Evolutionary conservation across 2,329 filamentous ascomycete species (phyloP), one percentile per base, ranked within the genome.

Genomic region (Penicillium sp.): DNA sequence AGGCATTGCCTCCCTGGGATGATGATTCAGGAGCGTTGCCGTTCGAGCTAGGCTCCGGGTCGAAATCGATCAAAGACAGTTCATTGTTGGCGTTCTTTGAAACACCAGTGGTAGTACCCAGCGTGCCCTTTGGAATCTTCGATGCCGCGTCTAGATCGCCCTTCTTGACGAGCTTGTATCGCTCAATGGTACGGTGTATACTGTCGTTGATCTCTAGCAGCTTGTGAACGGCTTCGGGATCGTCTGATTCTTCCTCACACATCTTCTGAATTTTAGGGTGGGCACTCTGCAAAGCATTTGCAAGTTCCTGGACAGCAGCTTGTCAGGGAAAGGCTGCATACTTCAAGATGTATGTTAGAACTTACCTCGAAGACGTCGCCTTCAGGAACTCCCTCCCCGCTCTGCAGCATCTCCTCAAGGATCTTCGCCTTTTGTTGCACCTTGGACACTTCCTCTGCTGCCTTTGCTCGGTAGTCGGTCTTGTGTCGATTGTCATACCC

Each of bases 251-350:
- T 67, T 98, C 93, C 67, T 97, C 91, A 60, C 91, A 97, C 91
- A 98, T 98, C 70, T 88, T 96, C 64, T 97, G 91, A 51, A 98
- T 97, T 72, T 98, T 98, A 7, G 93, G 93, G 58, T 98, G 93
- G 2, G 93, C 93, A 60, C 86, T 96, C 64, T 88, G 87, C 31
- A 98, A 75, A 7, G 93, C 83, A 50, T 86, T 84, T 4, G 90
- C 90, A 38, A 98, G 77, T 73, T 98, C 93, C 74, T 90, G 42
- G 46, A 36, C 44, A 13, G 40, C 19, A 50, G 45, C 33, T n/a
- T n/a, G n/a, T n/a, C n/a, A n/a, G n/a, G n/a, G n/a, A n/a, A n/a
- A n/a, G n/a, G n/a, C n/a, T n/a, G n/a, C 27, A 8, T 23, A 30
- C 21, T 15, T n/a, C 40, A 35, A 10, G n/a, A 19, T 15, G 31